Conservation (phyloP, 192 early-diverging fungal species). For the Blastocladiella britannica region DNA sequence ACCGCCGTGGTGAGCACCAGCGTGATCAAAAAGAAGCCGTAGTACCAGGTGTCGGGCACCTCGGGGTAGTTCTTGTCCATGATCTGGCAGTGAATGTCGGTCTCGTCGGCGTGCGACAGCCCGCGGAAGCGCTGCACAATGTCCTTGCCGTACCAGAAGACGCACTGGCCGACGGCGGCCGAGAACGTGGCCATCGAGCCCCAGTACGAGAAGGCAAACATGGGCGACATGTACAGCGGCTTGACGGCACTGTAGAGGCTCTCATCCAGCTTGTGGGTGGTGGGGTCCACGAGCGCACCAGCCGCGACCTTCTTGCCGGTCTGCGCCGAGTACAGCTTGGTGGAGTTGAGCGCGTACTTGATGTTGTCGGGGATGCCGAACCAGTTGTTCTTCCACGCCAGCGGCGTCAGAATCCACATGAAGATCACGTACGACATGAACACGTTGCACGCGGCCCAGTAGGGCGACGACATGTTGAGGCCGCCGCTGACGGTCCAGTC, state of each 20-base stretch:
- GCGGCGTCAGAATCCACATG: conserved; percentile 36
- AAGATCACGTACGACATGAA: conserved; percentile 47
- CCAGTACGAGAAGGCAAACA: conserved; percentile 34
- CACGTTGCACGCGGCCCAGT: conserved; percentile 45
- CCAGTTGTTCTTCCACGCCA: neutral
- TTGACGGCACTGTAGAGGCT: conserved; percentile 19
- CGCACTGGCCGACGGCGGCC: conserved; percentile 30
- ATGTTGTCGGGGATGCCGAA: too few relatives aligned
- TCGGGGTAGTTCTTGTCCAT: conserved; percentile 49
- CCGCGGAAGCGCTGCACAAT: conserved; percentile 19
- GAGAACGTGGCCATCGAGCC: conserved; percentile 31
- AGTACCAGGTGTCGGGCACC: conserved; percentile 42
- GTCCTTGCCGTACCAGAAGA: conserved; percentile 35
- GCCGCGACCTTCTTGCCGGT: neutral
- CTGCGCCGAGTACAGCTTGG: neutral
- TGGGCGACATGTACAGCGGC: conserved; percentile 22
- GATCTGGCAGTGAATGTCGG: conserved; percentile 45
- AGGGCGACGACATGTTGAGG: conserved; percentile 20
- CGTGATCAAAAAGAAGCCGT: conserved; percentile 17
- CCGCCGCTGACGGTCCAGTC: conserved; percentile 12
- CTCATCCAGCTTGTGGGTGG: conserved; percentile 19
- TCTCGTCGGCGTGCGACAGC: conserved; percentile 18
- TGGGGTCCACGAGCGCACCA: conserved; percentile 5
- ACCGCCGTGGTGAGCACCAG: conserved; percentile 22
- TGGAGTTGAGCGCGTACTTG: neutral